Evolutionary conservation across 2,329 filamentous ascomycete species (phyloP).

Genomic region (Monosporascus sp.): DNA sequence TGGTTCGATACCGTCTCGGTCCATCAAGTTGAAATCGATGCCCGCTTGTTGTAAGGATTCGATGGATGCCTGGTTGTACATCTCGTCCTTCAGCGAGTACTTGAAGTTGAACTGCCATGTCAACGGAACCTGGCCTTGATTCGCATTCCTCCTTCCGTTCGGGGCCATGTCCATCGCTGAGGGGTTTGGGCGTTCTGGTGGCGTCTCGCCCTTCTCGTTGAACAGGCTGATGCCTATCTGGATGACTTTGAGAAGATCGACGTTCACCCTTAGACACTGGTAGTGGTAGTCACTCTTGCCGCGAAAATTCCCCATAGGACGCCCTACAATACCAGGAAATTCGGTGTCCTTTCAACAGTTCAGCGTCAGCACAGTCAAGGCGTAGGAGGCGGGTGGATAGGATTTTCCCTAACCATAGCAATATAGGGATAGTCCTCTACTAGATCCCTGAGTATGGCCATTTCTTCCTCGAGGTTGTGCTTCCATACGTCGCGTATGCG

Average conservation of each 20-base stretch:
- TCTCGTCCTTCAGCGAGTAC: conserved; percentile 89
- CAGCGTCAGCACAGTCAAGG: conserved; percentile 14
- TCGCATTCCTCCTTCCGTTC: conserved; percentile 34
- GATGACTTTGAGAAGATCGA: conserved; percentile 95
- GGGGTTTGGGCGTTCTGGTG: conserved; percentile 60
- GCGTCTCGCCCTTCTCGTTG: conserved; percentile 82
- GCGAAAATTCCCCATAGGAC: conserved; percentile 89
- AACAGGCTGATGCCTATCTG: conserved; percentile 94
- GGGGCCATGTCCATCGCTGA: conserved; percentile 34
- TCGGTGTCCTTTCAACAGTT: conserved; percentile 76
- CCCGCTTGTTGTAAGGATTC: conserved; percentile 84
- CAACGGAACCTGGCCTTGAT: conserved; percentile 61
- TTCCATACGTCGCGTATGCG: conserved; percentile 96
- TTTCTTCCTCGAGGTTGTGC: conserved; percentile 85
- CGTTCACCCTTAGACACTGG: conserved; percentile 93
- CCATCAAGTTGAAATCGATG: conserved; percentile 83
- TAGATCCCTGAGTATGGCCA: conserved; percentile 74
- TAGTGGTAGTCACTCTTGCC: conserved; percentile 98
- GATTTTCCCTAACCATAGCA: conserved; percentile 70
- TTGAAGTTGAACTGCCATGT: conserved; percentile 99
- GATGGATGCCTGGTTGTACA: conserved; percentile 96
- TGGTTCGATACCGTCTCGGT: conserved; percentile 86
- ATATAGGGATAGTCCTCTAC: conserved; percentile 93
- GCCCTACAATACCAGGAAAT: conserved; percentile 94
- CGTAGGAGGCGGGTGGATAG: neutral